Evolutionary conservation across 768 basidiomycete species (phyloP).

Genomic region (Leucocoprinus leucothites): DNA sequence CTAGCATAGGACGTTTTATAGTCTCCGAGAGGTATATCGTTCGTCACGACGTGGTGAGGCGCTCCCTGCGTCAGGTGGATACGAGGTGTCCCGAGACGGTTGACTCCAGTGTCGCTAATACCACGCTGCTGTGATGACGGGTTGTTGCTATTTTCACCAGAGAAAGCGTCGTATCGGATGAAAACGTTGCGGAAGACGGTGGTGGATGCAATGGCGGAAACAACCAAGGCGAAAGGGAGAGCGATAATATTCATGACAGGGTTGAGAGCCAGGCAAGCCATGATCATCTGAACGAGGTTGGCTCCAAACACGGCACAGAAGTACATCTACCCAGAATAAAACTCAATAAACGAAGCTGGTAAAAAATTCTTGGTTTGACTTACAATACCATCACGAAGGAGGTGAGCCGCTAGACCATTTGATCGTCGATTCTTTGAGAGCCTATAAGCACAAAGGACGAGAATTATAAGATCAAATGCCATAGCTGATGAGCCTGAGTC

Average conservation of each 20-base stretch:
- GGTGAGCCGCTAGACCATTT: conserved; percentile 25
- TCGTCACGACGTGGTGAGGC: conserved; percentile 1
- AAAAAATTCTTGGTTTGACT: neutral
- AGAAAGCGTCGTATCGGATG: conserved; percentile 28
- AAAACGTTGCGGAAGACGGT: conserved; percentile 36
- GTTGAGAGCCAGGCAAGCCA: conserved; percentile 27
- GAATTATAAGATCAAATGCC: conserved; percentile 29
- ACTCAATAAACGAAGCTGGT: neutral
- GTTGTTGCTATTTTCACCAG: conserved; percentile 12
- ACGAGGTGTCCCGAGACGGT: conserved; percentile 1
- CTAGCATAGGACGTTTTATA: conserved; percentile 16
- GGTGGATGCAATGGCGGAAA: conserved; percentile 32
- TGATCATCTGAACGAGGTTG: conserved; percentile 30
- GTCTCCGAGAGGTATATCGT: conserved; percentile 19
- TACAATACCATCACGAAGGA: conserved; percentile 32
- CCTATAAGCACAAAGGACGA: conserved; percentile 25
- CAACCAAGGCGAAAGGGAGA: conserved; percentile 31
- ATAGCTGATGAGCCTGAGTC: conserved; percentile 21
- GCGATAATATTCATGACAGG: conserved; percentile 33
- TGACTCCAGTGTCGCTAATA: neutral
- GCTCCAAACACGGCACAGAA: conserved; percentile 31
- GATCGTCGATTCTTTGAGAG: conserved; percentile 20
- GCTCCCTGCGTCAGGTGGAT: conserved; percentile 5
- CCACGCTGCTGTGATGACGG: conserved; percentile 3
- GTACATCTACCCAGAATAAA: conserved; percentile 14